A percentile compares a stretch with the other conserved stretches of the same genome.
Evolutionary conservation across 345 rosid species (phyloP).

Genomic region (Acer negundo): DNA sequence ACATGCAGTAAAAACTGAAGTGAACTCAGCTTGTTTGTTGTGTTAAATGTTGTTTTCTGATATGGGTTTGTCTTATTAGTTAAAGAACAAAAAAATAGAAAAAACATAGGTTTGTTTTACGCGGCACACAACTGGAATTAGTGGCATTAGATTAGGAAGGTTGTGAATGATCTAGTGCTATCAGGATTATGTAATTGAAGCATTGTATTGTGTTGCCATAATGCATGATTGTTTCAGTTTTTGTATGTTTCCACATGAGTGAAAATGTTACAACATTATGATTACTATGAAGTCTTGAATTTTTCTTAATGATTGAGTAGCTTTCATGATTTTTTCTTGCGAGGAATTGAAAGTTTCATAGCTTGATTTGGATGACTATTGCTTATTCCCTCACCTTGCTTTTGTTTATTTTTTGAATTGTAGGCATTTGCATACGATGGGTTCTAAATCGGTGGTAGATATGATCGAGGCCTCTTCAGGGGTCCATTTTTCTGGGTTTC

Average conservation of each 20-base stretch:
- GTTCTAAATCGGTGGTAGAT: constrained; percentile 70
- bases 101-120: not conserved
- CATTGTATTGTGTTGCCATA: constrained; percentile 7
- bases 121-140: not conserved
- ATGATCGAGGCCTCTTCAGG: constrained; percentile 86
- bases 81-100: not conserved
- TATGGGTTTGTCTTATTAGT: constrained; percentile 1
- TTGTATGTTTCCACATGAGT: not conserved
- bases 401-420: constrained; percentile 3
- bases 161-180: not conserved
- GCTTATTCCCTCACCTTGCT: not conserved
- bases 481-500: constrained; percentile 89
- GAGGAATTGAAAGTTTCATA: not conserved
- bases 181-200: not conserved
- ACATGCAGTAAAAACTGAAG: constrained; percentile 8
- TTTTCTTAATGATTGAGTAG: not conserved
- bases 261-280: constrained; percentile 2
- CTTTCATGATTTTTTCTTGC: not conserved
- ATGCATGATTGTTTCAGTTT: not conserved
- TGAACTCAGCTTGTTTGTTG: not conserved
- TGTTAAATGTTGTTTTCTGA: not conserved
- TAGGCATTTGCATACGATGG: constrained; percentile 42
- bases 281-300: not conserved
- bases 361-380: constrained; percentile 9
- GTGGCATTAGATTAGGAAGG: not conserved